phyloP scores from a whole-genome alignment of 2,329 filamentous ascomycete genomes.

The Claviceps sp. region DNA sequence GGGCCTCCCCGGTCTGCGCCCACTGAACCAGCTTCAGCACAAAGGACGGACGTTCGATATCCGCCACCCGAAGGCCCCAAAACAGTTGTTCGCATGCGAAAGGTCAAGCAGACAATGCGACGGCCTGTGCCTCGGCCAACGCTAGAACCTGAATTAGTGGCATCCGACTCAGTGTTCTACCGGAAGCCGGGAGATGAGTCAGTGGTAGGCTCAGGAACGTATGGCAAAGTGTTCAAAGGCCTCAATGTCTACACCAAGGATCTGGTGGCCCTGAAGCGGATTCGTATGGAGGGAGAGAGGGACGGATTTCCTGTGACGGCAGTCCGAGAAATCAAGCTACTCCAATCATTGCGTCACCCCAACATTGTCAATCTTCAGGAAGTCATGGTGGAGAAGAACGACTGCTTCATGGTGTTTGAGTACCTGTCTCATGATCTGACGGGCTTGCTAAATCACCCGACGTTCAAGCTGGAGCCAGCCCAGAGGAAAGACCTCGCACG shows the following conservation, averaged over 20 bases:
- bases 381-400: constrained; percentile 96
- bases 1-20: constrained; percentile 37
- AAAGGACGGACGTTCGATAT: constrained; percentile 20
- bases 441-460: constrained; percentile 85
- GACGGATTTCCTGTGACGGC: constrained; percentile 88
- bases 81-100: constrained; percentile 39
- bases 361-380: constrained; percentile 78
- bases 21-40: constrained; percentile 38
- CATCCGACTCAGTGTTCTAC: constrained; percentile 83
- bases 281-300: constrained; percentile 84
- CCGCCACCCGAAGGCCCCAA: constrained; percentile 22
- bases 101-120: constrained; percentile 54
- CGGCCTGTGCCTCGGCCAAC: constrained; percentile 58
- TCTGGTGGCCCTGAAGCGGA: constrained; percentile 75
- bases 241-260: constrained; percentile 81
- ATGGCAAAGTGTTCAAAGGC: constrained; percentile 92
- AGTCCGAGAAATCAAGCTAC: constrained; percentile 77
- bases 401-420: constrained; percentile 99
- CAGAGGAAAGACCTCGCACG: constrained; percentile 90
- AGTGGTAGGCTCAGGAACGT: constrained; percentile 88
- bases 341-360: constrained; percentile 71
- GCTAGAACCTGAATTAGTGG: constrained; percentile 56
- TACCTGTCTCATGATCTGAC: constrained; percentile 95
- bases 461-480: constrained; percentile 68
- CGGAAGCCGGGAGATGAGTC: constrained; percentile 96